Base-by-base conservation (phyloP, 2,329 filamentous ascomycete species). In the Trichoderma citrinoviride region DNA sequence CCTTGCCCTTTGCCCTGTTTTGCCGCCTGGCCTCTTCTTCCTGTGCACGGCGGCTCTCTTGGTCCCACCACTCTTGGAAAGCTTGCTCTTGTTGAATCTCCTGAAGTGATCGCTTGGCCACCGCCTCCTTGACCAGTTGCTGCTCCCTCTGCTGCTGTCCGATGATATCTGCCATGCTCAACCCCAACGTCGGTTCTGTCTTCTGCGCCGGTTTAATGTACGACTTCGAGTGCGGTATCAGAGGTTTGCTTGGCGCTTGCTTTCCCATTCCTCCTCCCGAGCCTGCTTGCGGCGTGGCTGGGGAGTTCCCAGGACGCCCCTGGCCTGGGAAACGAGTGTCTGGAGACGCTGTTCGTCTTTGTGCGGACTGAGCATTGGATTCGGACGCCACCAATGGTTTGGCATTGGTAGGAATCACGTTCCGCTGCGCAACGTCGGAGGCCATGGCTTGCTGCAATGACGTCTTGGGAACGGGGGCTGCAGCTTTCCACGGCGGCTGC, bases 41-140 rank as follows among this genome's bases (percentile, higher is more conserved):
- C 68, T 89, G 88, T 43, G 90, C 85, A 29, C 90, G 83, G 66
- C 84, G 83, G 71, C 89, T 92, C 76, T 97, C 93, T 67, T 90
- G 88, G 69, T 96, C 92, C 93, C 93, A 97, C 93, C 93, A 97
- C 74, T 96, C 89, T 74, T 97, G 92, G 74, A 99, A 99, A 58
- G 92, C 92, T 74, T 99, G 95, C 77, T 99, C 95, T 69, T 95
- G 88, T 75, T 99, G 95, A 66, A 99, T 99, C 68, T 98, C 95
- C 73, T 96, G 89, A 33, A 99, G 79, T 68, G 91, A 95, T 64
- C 94, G 86, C 78, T 96, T 97, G 2, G 93, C 91, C 12, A 88
- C 88, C 0, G 93, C 92, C 74, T 97, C 93, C 61, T 87, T 89
- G 67, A 96, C 88, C 19, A 87, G 85, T 65, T 92, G 87, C 73